Evolutionary conservation across 345 rosid species (phyloP).

Genomic region (Gossypium stocksii): DNA sequence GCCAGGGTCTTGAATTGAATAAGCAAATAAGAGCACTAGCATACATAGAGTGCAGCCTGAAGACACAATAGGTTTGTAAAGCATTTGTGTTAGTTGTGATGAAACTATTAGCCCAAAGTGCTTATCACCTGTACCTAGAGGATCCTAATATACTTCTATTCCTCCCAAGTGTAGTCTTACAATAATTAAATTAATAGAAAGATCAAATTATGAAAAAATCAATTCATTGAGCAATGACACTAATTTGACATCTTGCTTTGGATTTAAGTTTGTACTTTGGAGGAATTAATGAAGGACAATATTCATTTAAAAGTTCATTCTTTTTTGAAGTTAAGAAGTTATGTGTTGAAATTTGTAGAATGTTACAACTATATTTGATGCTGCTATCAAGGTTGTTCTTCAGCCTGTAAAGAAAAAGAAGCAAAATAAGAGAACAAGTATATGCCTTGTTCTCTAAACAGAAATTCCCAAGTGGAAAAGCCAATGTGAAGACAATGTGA

Average conservation of each 20-base stretch:
- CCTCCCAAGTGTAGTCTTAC: not conserved
- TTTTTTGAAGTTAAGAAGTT: too few relatives aligned
- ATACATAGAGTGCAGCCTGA: conserved; percentile 31
- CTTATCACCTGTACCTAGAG: not conserved
- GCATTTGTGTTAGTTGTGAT: not conserved
- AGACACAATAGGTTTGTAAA: conserved; percentile 57
- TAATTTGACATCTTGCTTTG: not conserved
- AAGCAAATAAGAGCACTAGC: not conserved
- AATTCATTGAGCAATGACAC: too few relatives aligned
- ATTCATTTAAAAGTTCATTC: too few relatives aligned
- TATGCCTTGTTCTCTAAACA: conserved; percentile 47
- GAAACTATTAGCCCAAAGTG: not conserved
- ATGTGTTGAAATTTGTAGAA: too few relatives aligned
- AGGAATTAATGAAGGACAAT: not conserved
- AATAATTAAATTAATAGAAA: not conserved
- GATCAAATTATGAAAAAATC: not conserved
- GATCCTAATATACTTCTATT: not conserved
- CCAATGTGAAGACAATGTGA: not conserved
- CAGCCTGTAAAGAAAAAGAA: conserved; percentile 44
- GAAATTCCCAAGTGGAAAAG: not conserved
- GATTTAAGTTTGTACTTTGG: not conserved
- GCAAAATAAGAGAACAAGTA: conserved; percentile 35
- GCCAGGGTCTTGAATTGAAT: conserved; percentile 63
- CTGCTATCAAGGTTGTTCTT: too few relatives aligned
- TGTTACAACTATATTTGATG: too few relatives aligned